Percentiles rank a stretch among this genome's conserved stretches.
Conservation (phyloP, 176 grass and related monocot species). For the Cocos nucifera region DNA sequence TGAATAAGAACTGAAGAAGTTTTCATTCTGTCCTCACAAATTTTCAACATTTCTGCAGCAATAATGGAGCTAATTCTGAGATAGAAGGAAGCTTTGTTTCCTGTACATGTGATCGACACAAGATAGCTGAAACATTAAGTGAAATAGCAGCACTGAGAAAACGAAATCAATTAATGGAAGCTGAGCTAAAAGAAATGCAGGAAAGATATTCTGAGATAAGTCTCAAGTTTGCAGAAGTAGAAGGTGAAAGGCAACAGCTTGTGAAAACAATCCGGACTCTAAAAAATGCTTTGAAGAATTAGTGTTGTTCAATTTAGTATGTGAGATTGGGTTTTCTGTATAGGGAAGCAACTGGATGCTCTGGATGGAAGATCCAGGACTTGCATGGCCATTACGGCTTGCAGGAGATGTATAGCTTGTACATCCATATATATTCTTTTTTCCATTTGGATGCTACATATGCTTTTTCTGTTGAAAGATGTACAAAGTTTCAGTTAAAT, state of each 20-base stretch:
- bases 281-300: conserved; percentile 68
- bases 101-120: background rate
- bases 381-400: conserved; percentile 41
- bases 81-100: background rate
- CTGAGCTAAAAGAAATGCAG: conserved; percentile 85
- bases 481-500: no score
- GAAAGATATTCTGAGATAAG: conserved; percentile 84
- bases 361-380: conserved; percentile 28
- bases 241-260: conserved; percentile 95
- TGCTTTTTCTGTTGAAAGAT: no score
- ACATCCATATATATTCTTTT: conserved; percentile 42
- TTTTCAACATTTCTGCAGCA: conserved; percentile 19
- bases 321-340: conserved; percentile 41
- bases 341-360: conserved; percentile 59
- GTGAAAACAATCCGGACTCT: conserved; percentile 86
- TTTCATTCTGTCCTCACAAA: background rate
- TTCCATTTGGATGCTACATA: no score
- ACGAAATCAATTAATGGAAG: conserved; percentile 59
- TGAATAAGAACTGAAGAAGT: no score
- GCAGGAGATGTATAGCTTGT: conserved; percentile 55
- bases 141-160: conserved; percentile 48
- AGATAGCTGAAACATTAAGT: conserved; percentile 17
- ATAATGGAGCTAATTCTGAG: conserved; percentile 9
- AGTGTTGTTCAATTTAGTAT: conserved; percentile 26
- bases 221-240: conserved; percentile 87